Percentiles rank a stretch among this genome's conserved stretches.
phyloP scores from a whole-genome alignment of 441 rosid genomes.

The Jatropha podagrica region DNA sequence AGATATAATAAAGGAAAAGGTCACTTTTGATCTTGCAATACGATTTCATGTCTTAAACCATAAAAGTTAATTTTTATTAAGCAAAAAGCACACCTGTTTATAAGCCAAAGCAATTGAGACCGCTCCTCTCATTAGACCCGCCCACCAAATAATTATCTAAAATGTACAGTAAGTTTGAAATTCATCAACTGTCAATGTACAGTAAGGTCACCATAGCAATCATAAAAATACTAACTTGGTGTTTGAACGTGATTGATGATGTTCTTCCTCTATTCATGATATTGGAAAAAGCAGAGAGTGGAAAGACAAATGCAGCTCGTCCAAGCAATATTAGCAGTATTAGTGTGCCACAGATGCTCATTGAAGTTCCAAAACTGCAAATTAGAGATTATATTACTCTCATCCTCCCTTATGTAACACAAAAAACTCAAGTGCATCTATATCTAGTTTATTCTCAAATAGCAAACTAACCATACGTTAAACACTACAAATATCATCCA shows the following conservation, averaged over 20 bases:
- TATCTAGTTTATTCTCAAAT: neutral
- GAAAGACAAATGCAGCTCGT: constrained; percentile 87
- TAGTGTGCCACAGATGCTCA: constrained; percentile 49
- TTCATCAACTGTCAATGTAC: neutral
- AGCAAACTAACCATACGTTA: neutral
- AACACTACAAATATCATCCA: neutral
- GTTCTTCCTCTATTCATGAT: constrained; percentile 53
- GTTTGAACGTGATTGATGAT: constrained; percentile 50
- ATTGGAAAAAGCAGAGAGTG: constrained; percentile 68
- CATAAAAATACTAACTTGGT: constrained; percentile 51
- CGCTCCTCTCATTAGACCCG: constrained; percentile 91
- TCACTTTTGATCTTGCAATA: neutral
- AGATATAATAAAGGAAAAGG: neutral
- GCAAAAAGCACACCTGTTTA: constrained; percentile 55
- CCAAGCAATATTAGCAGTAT: constrained; percentile 59
- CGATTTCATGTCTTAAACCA: neutral
- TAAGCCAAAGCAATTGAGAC: constrained; percentile 92
- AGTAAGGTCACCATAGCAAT: neutral
- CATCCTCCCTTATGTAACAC: neutral
- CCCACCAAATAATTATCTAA: constrained; percentile 93
- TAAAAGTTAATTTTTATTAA: neutral
- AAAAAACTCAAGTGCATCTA: neutral
- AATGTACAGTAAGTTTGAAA: constrained; percentile 16
- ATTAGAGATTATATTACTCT: neutral
- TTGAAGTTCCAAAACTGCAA: constrained; percentile 53